Evolutionary conservation across 345 rosid genomes (phyloP).

Genomic region (Brassica juncea): DNA sequence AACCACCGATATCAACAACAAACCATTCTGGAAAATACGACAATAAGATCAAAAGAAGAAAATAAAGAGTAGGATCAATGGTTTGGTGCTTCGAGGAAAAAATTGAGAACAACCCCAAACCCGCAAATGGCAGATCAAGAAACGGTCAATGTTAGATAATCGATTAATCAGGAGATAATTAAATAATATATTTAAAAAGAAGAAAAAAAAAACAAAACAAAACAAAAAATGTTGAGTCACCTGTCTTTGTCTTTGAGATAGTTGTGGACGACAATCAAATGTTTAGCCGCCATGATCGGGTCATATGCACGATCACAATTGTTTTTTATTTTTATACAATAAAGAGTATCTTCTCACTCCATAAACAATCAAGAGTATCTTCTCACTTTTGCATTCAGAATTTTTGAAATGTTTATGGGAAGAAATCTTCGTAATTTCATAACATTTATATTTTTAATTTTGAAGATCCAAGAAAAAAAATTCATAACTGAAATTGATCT

Average conservation of each 20-base stretch:
- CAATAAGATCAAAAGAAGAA: constrained; percentile 19
- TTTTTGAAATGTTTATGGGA: constrained; percentile 16
- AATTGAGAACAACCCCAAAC: background rate
- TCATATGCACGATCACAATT: constrained; percentile 25
- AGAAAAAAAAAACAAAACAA: background rate
- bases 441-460: background rate
- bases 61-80: constrained; percentile 1
- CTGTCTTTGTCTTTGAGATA: constrained; percentile 41
- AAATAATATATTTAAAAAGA: constrained; percentile 3
- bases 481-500: background rate
- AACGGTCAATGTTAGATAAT: constrained; percentile 40
- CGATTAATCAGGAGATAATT: constrained; percentile 39
- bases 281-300: constrained; percentile 42
- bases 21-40: background rate
- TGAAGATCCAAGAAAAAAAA: background rate
- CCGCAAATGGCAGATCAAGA: constrained; percentile 35
- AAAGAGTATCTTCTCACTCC: no score
- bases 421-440: background rate
- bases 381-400: background rate
- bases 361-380: background rate
- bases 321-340: background rate
- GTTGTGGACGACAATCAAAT: constrained; percentile 51
- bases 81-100: background rate
- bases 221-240: constrained; percentile 27
- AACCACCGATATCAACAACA: background rate